Conservation (phyloP, 1,284 basidiomycete genomes). For the Xerocomus nothofagi region DNA sequence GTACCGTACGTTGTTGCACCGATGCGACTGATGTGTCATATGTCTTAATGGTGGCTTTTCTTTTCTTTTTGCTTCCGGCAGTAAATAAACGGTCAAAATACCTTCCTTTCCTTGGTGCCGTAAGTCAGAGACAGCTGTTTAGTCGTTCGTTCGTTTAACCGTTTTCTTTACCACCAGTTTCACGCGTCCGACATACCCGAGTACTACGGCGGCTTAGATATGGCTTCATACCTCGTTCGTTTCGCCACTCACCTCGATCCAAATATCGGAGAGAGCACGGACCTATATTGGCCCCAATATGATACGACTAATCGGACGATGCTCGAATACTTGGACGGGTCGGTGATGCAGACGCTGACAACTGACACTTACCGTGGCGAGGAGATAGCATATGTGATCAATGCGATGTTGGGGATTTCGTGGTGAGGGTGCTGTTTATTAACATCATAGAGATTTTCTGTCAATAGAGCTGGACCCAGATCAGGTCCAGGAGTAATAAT, state of each 20-base stretch:
- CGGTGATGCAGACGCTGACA: conserved; percentile 36
- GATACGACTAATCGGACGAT: conserved; percentile 38
- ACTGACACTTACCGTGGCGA: conserved; percentile 45
- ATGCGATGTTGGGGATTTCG: conserved; percentile 39
- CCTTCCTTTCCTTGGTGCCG: conserved; percentile 44
- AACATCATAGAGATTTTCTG: too few species aligned
- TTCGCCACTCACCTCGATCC: conserved; percentile 48
- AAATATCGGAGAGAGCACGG: conserved; percentile 37
- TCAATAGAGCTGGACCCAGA: too few species aligned
- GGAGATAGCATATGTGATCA: conserved; percentile 42
- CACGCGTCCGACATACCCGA: conserved; percentile 45
- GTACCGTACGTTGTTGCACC: background rate
- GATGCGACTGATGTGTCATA: too few species aligned
- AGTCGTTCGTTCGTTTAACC: background rate
- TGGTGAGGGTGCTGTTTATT: too few species aligned
- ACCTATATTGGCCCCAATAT: conserved; percentile 52
- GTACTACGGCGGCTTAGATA: conserved; percentile 38
- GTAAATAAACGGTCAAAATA: conserved; percentile 46
- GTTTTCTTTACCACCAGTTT: conserved; percentile 13
- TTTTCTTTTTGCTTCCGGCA: background rate
- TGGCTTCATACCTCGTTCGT: conserved; percentile 43
- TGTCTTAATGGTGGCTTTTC: background rate
- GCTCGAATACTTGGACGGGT: conserved; percentile 47
- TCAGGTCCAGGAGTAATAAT: too few species aligned
- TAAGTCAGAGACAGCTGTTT: background rate